Base-by-base conservation (phyloP, 768 basidiomycete genomes). In the Trametes meyenii region DNA sequence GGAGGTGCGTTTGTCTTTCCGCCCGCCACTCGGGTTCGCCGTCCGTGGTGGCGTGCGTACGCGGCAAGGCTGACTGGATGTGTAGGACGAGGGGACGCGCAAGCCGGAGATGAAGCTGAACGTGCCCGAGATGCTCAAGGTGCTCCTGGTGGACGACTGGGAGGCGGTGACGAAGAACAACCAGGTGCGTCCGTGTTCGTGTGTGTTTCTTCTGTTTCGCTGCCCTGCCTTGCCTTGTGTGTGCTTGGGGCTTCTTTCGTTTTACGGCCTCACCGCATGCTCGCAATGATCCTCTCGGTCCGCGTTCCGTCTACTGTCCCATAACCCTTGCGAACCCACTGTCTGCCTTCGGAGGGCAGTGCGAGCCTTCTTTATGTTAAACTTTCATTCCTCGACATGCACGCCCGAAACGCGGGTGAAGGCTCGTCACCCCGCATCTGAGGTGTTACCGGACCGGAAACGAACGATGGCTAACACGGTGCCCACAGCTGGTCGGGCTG, bases 121-220 rank as follows among this genome's bases (percentile, higher is more conserved):
- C 60, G 87, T 97, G 5, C 97, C 96, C 0, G 97, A 98, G 68
- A 73, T 83, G n/a, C 81, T 98, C 63, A 98, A 97, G 73, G 83
- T 87, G 33, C 81, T 90, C 49, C 81, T 99, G 39, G 95, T 98
- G 2, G 95, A 98, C 70, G 97, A 98, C 67, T 99, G 97, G 97
- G 96, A 98, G 75, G 85, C 88, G 5, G 87, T 98, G 40, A 98
- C 97, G 55, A 98, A 97, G 78, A 92, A 95, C 71, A 86, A 87
- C 67, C 91, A 94, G 84, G 96, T 90, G 60, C 26, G 75, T n/a
- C n/a, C n/a, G n/a, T n/a, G n/a, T n/a, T n/a, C n/a, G n/a, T n/a
- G n/a, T n/a, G n/a, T 63, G 46, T 17, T 40, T 40, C 35, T 7
- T 42, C 8, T 4, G 29, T 6, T 43, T 46, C 36, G 43, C 10